These are phyloP conservation scores for Circinella minor DNA, from an alignment of 371 early-diverging fungal genomes.

Conservation along the genomic window DNA sequence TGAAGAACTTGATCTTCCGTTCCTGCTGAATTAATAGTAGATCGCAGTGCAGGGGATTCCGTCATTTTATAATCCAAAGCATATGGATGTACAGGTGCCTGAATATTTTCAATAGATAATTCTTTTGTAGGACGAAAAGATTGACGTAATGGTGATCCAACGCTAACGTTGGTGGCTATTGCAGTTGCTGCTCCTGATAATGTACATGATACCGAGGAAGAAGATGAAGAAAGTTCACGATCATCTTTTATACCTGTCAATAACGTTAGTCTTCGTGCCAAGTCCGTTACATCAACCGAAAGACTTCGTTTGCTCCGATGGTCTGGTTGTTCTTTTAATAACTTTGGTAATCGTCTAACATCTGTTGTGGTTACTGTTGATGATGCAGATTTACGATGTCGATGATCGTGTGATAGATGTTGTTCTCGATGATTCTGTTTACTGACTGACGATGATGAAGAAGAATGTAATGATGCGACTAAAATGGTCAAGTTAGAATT, in stretches of 20 bases:
- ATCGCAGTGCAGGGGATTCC: not conserved
- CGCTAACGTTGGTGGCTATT: not conserved
- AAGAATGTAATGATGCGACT: not conserved
- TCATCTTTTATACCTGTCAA: conserved; percentile 6
- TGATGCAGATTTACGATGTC: not conserved
- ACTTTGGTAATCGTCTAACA: not conserved
- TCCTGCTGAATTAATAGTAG: not conserved
- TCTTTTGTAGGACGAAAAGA: conserved; percentile 13
- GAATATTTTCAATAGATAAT: not conserved
- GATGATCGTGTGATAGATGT: not conserved
- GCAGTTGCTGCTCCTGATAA: too few relatives aligned
- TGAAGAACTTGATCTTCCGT: not conserved
- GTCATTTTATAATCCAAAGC: conserved; percentile 6
- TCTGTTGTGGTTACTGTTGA: not conserved
- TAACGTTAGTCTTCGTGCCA: conserved; percentile 12
- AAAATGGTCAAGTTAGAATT: not conserved
- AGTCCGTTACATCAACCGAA: conserved; percentile 12
- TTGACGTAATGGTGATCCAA: conserved; percentile 20
- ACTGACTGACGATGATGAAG: not conserved
- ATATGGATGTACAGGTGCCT: not conserved
- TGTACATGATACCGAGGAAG: not conserved
- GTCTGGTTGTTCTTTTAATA: not conserved
- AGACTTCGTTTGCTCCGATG: conserved; percentile 14
- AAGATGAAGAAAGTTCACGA: not conserved
- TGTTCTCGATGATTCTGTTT: not conserved